Conservation (phyloP, 768 basidiomycete species). For the Leucocoprinus sp. region DNA sequence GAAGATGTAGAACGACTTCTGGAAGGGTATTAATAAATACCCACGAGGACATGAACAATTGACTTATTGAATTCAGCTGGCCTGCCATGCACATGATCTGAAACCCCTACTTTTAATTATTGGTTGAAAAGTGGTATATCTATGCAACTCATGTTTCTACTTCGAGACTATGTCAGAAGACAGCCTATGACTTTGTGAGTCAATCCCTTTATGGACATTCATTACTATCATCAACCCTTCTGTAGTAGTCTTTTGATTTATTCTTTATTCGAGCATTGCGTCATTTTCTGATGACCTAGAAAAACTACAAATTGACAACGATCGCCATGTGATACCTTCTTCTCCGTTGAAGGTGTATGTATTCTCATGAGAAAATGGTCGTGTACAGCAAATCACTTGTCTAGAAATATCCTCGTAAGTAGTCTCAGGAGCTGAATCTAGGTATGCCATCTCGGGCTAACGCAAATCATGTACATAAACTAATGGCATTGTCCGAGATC, state of each 20-base stretch:
- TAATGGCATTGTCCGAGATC: neutral
- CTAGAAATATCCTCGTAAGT: neutral
- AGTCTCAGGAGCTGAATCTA: neutral
- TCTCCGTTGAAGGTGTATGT: neutral
- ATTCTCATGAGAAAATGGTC: neutral
- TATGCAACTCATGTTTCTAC: neutral
- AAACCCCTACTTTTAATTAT: neutral
- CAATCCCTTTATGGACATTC: neutral
- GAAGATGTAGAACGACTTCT: constrained; percentile 1
- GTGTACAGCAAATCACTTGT: neutral
- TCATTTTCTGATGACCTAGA: neutral
- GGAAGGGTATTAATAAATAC: constrained; percentile 2
- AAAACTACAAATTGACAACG: constrained; percentile 1
- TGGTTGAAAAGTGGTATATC: neutral
- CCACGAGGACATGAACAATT: constrained; percentile 4
- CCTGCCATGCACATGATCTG: neutral
- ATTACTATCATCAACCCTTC: neutral
- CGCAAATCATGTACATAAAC: neutral
- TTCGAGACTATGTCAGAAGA: neutral
- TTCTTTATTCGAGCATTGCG: neutral
- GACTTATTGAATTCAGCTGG: neutral
- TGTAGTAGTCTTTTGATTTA: neutral
- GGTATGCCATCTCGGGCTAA: neutral
- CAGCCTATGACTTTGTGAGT: neutral
- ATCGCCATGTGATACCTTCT: constrained; percentile 2